Percentiles rank a stretch among this genome's conserved stretches.
Conservation (phyloP, 1,139 yeast genomes). For the Pichia sp. region DNA sequence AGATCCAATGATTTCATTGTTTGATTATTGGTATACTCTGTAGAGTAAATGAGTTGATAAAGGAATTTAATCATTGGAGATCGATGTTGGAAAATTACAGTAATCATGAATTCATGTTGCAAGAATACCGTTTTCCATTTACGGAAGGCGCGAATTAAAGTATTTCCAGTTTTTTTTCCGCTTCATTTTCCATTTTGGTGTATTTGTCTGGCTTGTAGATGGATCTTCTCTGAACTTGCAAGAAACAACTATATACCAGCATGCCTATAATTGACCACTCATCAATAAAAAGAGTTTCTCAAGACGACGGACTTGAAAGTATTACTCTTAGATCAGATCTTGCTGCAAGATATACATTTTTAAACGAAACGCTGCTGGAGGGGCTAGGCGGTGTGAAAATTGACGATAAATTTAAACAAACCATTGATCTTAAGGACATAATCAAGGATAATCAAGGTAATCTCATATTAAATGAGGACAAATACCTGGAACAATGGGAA, state of each 20-base stretch:
- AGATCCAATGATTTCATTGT: constrained; percentile 23
- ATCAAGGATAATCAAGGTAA: constrained; percentile 11
- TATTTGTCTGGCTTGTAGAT: too few relatives aligned
- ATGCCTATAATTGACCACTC: constrained; percentile 19
- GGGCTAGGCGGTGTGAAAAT: constrained; percentile 17
- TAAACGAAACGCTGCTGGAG: constrained; percentile 27
- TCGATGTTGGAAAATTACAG: too few relatives aligned
- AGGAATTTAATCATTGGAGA: too few relatives aligned
- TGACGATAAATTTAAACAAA: constrained; percentile 11
- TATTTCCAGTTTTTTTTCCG: background rate
- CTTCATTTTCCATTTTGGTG: too few relatives aligned
- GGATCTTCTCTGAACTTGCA: too few relatives aligned
- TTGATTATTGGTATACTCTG: too few relatives aligned
- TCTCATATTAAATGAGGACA: constrained; percentile 13
- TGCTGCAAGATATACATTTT: constrained; percentile 28
- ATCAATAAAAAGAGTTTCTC: constrained; percentile 20
- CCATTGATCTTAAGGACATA: constrained; percentile 19
- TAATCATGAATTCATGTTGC: background rate
- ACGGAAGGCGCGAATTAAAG: background rate
- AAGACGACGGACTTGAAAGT: constrained; percentile 22
- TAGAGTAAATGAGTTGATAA: too few relatives aligned
- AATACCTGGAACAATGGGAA: constrained; percentile 18
- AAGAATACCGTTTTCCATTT: background rate
- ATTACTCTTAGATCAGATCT: constrained; percentile 29
- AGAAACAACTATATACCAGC: too few relatives aligned